Base-by-base conservation (phyloP, 257 asterid genomes). In the Solanum ahanhuiri region DNA sequence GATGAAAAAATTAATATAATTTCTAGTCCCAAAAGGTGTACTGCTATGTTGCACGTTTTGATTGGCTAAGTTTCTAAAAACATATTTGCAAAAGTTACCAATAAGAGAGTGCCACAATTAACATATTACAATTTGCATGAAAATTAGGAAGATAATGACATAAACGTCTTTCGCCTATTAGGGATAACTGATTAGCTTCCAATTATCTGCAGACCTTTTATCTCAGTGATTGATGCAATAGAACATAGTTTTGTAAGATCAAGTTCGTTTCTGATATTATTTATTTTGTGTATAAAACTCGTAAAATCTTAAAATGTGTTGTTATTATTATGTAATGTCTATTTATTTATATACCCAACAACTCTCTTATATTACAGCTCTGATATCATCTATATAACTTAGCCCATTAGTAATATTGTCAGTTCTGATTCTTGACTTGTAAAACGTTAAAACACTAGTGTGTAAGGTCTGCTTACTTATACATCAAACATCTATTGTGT, bases 71-170 rank as follows among this genome's bases (percentile, higher is more conserved):
- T 87, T 83, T 84, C 67, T 77, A 51, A 45, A 90, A 86, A 85
- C 7, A 25, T 85, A 88, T 87, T 86, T 48, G 60, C 23, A 77
- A 81, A 87, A 9, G 54, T 14, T 3, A 77, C 93, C 90, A 90
- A 93, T 94, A 20, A 76, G 37, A 63, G 54, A 57, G 4, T 83
- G 95, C 93, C 95, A 90, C 89, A 73, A 86, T 35, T 31, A 89
- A 81, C 41, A 41, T 83, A 28, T 28, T 25, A 64, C 23, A 86
- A 88, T 88, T 86, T 90, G 95, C 92, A 89, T 92, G 92, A 87
- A 89, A 76, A 87, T 85, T 88, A 88, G 86, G 87, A 28, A 86
- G 66, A 84, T 87, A 64, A 88, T 90, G 90, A 87, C 73, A 57
- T 88, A 86, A 83, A 83, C 69, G 86, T 60, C 86, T 79, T 23